Evolutionary conservation across 805 yeast genomes (phyloP), one percentile per base, ranked within the genome.

Genomic region (Lipomyces kockii): DNA sequence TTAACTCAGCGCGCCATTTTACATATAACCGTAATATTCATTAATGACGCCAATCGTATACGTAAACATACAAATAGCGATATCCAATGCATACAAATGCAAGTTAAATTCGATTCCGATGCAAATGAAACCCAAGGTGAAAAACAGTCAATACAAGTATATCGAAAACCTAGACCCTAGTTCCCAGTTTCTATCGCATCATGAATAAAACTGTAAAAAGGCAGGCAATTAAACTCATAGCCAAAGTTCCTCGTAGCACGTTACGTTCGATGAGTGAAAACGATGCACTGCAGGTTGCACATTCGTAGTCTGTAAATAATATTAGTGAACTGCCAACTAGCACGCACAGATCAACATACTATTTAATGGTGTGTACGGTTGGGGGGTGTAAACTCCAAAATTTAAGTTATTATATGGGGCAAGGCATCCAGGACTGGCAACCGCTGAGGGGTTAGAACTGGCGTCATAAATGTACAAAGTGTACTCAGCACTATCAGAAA

Each of bases 301-400:
- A 63, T 53, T 62, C 43, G 54, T 34, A 60, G n/a, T 35, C 71
- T 67, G 51, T 4, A 25, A 37, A 56, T 14, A 37, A 11, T 37
- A 34, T 37, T 27, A 27, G 32, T 5, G 2, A 34, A n/a, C 22
- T 5, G 3, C 53, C 20, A 35, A 22, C 29, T 20, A 17, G 9
- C 14, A 12, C 32, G 20, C 20, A 52, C 29, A 37, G 29, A 8
- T 5, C 29, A 7, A 22, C 65, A 4, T 62, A 51, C 71, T 63
- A 29, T 57, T 58, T 7, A 65, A 63, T 11, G 78, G 73, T 22
- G 76, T 70, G 62, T 80, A 80, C n/a, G 75, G 51, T 69, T 80
- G 80, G 0, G 81, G 80, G 1, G 71, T 60, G 69, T 80, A 80
- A 58, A 81, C 73, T 34, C 81, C 82, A 65, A 80, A 80, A 7